phyloP scores from a whole-genome alignment of 352 stramenopile species.

The Pythium insidiosum region DNA sequence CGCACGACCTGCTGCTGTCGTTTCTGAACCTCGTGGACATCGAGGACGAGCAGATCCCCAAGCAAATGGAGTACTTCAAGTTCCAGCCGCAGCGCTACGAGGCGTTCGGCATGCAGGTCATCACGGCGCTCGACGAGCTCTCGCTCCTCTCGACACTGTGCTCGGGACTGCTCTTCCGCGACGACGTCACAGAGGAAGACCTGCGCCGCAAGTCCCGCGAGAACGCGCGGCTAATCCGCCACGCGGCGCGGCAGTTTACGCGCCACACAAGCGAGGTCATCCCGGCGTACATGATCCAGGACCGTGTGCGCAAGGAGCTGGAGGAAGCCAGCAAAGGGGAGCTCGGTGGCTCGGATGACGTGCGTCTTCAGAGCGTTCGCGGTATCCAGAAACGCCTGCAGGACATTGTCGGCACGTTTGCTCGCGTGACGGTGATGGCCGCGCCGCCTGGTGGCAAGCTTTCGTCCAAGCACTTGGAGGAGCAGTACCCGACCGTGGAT shows the following conservation, averaged over 20 bases:
- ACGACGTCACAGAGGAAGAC: conserved; percentile 5
- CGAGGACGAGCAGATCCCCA: conserved; percentile 10
- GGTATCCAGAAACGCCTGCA: conserved; percentile 1
- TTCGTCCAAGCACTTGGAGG: neutral
- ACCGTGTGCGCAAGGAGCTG: conserved; percentile 1
- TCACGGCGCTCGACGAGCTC: conserved; percentile 4
- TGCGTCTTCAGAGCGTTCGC: neutral
- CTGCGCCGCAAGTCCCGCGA: conserved; percentile 2
- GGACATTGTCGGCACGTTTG: conserved; percentile 1
- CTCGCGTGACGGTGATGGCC: conserved; percentile 1
- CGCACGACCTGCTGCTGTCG: conserved; percentile 8
- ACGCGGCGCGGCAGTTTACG: conserved; percentile 4
- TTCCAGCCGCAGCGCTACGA: conserved; percentile 4
- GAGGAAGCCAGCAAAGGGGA: conserved; percentile 5
- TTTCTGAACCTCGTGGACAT: conserved; percentile 10
- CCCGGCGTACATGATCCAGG: conserved; percentile 7
- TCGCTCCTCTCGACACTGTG: conserved; percentile 7
- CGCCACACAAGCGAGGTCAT: conserved; percentile 7
- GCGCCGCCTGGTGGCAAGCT: neutral
- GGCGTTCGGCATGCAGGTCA: conserved; percentile 4
- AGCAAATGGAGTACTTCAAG: conserved; percentile 5
- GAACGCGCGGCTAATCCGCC: conserved; percentile 3
- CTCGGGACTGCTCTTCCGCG: conserved; percentile 6
- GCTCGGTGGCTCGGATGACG: neutral
- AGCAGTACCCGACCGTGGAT: conserved; percentile 2